Conservation (phyloP, 768 basidiomycete genomes). For the Mycena maculata region DNA sequence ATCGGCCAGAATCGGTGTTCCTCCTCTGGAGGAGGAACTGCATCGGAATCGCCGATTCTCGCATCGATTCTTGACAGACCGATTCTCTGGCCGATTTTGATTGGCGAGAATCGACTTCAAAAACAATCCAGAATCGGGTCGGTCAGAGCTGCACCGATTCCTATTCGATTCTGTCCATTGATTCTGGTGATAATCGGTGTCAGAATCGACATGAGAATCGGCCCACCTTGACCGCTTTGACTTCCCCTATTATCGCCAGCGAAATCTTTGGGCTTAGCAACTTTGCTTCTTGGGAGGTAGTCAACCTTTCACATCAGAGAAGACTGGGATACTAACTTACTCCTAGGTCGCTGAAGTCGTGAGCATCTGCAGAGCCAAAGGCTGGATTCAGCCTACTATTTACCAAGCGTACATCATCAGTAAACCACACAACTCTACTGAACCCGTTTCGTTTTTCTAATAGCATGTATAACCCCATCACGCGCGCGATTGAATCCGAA, state of each 20-base stretch:
- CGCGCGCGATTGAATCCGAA: conserved; percentile 59
- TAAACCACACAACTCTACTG: background rate
- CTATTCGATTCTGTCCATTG: no score
- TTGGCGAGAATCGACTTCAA: no score
- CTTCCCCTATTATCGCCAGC: conserved; percentile 46
- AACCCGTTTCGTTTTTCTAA: background rate
- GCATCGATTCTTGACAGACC: no score
- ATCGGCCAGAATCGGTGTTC: no score
- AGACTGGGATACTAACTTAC: background rate
- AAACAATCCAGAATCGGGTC: no score
- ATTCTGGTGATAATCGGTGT: no score
- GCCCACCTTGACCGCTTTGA: no score
- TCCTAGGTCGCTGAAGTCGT: conserved; percentile 60
- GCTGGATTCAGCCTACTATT: conserved; percentile 57
- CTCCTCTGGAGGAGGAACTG: no score
- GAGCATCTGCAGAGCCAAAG: conserved; percentile 57
- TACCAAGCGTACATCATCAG: conserved; percentile 59
- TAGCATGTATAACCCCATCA: conserved; percentile 57
- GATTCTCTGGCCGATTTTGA: no score
- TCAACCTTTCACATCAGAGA: background rate
- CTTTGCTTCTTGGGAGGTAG: conserved; percentile 60
- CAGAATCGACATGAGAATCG: no score
- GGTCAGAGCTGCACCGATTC: no score
- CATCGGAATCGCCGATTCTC: no score
- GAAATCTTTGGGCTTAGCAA: conserved; percentile 64